These are phyloP conservation scores for Nicotiana tomentosiformis DNA, from an alignment of 257 asterid species.

Conservation along the genomic window DNA sequence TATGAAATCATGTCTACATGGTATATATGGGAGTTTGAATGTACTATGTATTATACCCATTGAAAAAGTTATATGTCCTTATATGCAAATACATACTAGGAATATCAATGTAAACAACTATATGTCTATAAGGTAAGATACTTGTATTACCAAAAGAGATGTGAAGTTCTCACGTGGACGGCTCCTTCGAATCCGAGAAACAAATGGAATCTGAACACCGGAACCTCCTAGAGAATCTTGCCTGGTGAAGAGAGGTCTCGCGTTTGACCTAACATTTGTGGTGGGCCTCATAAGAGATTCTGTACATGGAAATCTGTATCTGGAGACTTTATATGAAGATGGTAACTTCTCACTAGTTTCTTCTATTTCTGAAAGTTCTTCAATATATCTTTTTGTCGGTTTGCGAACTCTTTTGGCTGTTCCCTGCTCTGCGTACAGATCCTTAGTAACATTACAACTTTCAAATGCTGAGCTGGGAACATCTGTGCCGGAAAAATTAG, in stretches of 20 bases:
- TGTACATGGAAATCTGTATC: constrained; percentile 26
- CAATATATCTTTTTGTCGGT: constrained; percentile 87
- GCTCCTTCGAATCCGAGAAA: constrained; percentile 73
- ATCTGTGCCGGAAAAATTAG: constrained; percentile 25
- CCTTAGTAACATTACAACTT: constrained; percentile 40
- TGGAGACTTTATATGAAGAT: constrained; percentile 26
- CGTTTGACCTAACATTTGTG: constrained; percentile 35
- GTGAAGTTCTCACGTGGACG: constrained; percentile 86
- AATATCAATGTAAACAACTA: neutral
- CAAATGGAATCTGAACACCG: constrained; percentile 82
- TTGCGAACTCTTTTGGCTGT: constrained; percentile 76
- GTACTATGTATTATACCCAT: neutral
- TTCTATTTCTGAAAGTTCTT: constrained; percentile 82
- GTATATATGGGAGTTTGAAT: neutral
- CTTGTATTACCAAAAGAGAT: constrained; percentile 62
- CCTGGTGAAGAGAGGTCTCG: constrained; percentile 50
- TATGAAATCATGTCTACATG: neutral
- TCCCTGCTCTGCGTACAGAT: constrained; percentile 41
- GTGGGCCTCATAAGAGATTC: constrained; percentile 33
- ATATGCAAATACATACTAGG: neutral
- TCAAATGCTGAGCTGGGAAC: constrained; percentile 22
- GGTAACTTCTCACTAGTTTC: constrained; percentile 49
- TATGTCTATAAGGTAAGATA: neutral
- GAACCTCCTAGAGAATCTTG: constrained; percentile 83
- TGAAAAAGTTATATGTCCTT: neutral